These are phyloP conservation scores for Kodamaea arcana DNA, from an alignment of 1,139 yeast genomes.

Conservation along the genomic window DNA sequence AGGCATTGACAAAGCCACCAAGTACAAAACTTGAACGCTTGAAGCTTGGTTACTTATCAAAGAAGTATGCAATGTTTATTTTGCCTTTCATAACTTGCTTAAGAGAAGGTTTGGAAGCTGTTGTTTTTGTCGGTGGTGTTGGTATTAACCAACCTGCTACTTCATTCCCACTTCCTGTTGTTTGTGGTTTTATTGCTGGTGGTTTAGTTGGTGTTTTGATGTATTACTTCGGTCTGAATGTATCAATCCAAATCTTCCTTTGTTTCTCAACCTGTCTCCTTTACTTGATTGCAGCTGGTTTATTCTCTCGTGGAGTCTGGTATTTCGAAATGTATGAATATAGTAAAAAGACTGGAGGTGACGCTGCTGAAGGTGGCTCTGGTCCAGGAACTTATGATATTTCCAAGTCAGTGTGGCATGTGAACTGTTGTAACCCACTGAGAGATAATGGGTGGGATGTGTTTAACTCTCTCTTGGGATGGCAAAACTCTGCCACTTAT, in stretches of 20 bases:
- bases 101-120: constrained; percentile 91
- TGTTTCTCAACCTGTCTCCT: constrained; percentile 76
- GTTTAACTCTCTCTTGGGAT: constrained; percentile 79
- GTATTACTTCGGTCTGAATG: constrained; percentile 71
- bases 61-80: constrained; percentile 72
- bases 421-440: constrained; percentile 90
- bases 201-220: constrained; percentile 57
- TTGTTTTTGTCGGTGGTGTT: constrained; percentile 86
- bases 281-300: constrained; percentile 82
- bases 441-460: constrained; percentile 90
- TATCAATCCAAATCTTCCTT: constrained; percentile 77
- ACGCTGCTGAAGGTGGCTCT: constrained; percentile 82
- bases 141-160: constrained; percentile 74
- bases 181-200: constrained; percentile 77
- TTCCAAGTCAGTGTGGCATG: constrained; percentile 78
- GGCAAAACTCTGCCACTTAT: constrained; percentile 90
- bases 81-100: constrained; percentile 79
- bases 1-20: constrained; percentile 53
- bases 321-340: constrained; percentile 65
- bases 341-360: constrained; percentile 72
- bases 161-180: constrained; percentile 82
- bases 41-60: constrained; percentile 37
- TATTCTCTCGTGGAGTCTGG: constrained; percentile 90
- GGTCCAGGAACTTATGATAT: constrained; percentile 93
- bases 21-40: constrained; percentile 25